Base-by-base conservation (phyloP, 2,329 filamentous ascomycete genomes). In the Colletotrichum musae region DNA sequence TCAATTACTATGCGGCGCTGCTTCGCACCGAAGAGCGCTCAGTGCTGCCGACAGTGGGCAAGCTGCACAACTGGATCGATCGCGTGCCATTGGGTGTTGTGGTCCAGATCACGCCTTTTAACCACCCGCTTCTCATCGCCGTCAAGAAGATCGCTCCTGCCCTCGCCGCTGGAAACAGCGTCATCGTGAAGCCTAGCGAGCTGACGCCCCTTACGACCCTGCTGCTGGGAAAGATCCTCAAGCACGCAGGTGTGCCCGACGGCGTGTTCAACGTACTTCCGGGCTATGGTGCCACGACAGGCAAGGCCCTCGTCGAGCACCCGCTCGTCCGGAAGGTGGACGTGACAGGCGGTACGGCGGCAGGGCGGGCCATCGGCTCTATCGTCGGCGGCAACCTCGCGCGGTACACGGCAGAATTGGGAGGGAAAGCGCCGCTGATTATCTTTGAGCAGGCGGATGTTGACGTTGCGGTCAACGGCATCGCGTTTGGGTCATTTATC, bases 291-390 rank as follows among this genome's bases (percentile, higher is more conserved):
- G 70, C 75, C 0, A 80, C 80, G 1, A 90, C 88, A 0, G 88
- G 87, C 10, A 82, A 80, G n/a, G 82, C 83, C 0, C 82, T 90
- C 4, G 86, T 85, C 13, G 78, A 86, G 32, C 91, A 87, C 64
- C 78, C 78, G 2, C 77, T 85, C 2, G 80, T 87, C 2, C 81
- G 88, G 79, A 94, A 94, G 82, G 87, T 94, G 65, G 92, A 93
- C 73, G 90, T 94, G 74, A 94, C 92, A 45, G 92, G 92, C 51
- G 92, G 91, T n/a, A 94, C 92, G 24, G 81, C 83, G n/a, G 89
- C 92, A 18, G 92, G 91, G 5, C 85, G 89, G 66, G 87, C 88
- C 43, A 92, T 94, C 74, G 91, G 92, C 71, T 84, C 89, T 51
- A 85, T 91, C 48, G 90, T 88, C 28, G 87, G 89, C 50, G 86